These are phyloP conservation scores for Termitomyces heimii DNA, from an alignment of 768 basidiomycete genomes.

Conservation along the genomic window DNA sequence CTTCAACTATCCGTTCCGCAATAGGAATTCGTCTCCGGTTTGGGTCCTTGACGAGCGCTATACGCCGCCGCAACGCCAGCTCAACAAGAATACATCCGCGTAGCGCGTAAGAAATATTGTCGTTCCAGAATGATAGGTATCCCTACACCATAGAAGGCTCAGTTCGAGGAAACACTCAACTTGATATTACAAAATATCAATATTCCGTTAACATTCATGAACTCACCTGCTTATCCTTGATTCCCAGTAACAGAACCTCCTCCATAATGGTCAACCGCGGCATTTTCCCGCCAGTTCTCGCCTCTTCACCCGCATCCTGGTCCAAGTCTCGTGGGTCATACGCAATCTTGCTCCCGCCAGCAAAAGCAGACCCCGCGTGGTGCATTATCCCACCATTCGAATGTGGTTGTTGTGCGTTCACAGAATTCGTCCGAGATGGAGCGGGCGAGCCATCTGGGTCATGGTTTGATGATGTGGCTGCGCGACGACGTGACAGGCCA, in stretches of 20 bases:
- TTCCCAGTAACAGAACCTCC: slow-evolving; percentile 87
- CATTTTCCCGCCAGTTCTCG: slow-evolving; percentile 58
- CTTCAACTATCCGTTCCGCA: slow-evolving; percentile 82
- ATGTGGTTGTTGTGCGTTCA: slow-evolving; percentile 9
- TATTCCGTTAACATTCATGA: background rate
- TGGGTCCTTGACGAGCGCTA: slow-evolving; percentile 85
- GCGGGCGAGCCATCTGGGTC: slow-evolving; percentile 31
- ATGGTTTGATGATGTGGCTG: slow-evolving; percentile 32
- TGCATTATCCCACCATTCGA: slow-evolving; percentile 21
- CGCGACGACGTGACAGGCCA: slow-evolving; percentile 53
- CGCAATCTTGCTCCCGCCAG: slow-evolving; percentile 84
- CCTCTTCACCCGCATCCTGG: slow-evolving; percentile 61
- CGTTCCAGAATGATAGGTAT: slow-evolving; percentile 99
- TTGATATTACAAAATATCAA: background rate
- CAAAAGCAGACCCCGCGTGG: slow-evolving; percentile 80
- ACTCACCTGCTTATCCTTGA: slow-evolving; percentile 93
- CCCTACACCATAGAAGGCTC: slow-evolving; percentile 34
- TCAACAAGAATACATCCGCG: slow-evolving; percentile 98
- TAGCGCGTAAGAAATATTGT: slow-evolving; percentile 98
- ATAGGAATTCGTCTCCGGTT: slow-evolving; percentile 67
- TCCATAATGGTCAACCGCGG: slow-evolving; percentile 94
- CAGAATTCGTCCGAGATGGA: slow-evolving; percentile 16
- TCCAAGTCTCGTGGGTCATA: slow-evolving; percentile 88
- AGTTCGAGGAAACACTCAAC: background rate
- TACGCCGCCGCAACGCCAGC: slow-evolving; percentile 89